Evolutionary conservation across 2,329 filamentous ascomycete genomes (phyloP), one percentile per base, ranked within the genome.

Genomic region (Aplosporella prunicola): DNA sequence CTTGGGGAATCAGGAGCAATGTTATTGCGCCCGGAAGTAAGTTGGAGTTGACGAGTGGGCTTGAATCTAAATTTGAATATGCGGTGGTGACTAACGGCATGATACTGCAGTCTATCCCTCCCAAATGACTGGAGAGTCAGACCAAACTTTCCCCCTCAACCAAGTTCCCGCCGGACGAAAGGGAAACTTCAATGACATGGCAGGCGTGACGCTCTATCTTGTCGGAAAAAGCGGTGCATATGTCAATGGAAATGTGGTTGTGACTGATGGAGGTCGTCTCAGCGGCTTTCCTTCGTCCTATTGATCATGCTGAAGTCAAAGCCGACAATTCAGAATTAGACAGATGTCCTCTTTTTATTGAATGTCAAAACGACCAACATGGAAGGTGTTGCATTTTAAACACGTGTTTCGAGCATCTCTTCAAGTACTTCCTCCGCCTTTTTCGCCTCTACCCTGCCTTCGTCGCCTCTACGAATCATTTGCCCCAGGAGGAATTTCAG

Each of bases 401-500:
- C 25, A 14, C 26, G 25, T 30, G 30, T 29, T 15, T 29, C 18
- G 32, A 76, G 58, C 28, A 76, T 47, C 48, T 67, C 61, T 40
- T 63, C 62, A 22, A 82, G 53, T 9, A 73, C 62, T 40, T 61
- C 57, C 52, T 72, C 71, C 8, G 76, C 78, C 48, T 67, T 68
- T 40, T 65, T 63, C 4, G 78, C 72, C 54, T 81, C 75, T 5
- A 82, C 69, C 1, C 72, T 72, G 1, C 76, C 76, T 42, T 75
- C 72, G 18, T 69, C 66, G 18, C 74, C 74, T 43, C 62, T 59
- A 29, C 72, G 64, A 59, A 82, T 76, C 72, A 82, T 80, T 55
- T 80, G 73, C 9, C 79, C 79, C 10, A 83, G 70, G 47, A 82
- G 72, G 64, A 72, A 82, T 48, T 75, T 76, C 5, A 80, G 55